These are phyloP conservation scores for Arabidopsis lyrata DNA, from an alignment of 441 rosid genomes.

Conservation along the genomic window DNA sequence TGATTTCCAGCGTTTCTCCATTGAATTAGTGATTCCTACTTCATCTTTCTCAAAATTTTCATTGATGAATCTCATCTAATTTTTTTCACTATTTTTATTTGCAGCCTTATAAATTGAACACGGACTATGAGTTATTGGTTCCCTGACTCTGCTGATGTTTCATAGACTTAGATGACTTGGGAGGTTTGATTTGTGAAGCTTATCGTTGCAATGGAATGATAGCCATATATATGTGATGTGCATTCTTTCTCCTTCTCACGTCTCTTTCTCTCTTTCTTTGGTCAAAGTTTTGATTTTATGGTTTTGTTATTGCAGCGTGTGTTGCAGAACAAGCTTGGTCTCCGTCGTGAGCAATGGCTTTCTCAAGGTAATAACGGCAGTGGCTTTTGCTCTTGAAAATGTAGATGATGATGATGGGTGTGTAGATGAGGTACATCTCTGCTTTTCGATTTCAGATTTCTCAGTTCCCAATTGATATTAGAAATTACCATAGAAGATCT, in stretches of 20 bases:
- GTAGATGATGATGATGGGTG: no score
- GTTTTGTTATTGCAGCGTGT: constrained; percentile 22
- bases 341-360: no score
- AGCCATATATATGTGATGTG: no score
- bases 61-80: constrained; percentile 12
- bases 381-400: no score
- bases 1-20: constrained; percentile 17
- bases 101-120: constrained; percentile 12
- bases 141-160: not conserved
- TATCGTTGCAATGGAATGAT: constrained; percentile 57
- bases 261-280: no score
- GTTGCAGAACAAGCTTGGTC: no score
- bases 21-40: constrained; percentile 7
- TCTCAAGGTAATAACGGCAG: no score
- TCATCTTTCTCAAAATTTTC: not conserved
- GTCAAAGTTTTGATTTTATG: no score
- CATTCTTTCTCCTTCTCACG: no score
- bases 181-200: constrained; percentile 22
- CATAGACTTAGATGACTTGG: constrained; percentile 8
- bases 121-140: constrained; percentile 11
- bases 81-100: constrained; percentile 5
- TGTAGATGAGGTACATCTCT: constrained; percentile 78
- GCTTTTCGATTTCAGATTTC: constrained; percentile 8
- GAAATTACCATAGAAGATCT: not conserved
- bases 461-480: constrained; percentile 6